Base-by-base conservation (phyloP, 192 early-diverging fungal genomes). In the Cetraspora pellucida region DNA sequence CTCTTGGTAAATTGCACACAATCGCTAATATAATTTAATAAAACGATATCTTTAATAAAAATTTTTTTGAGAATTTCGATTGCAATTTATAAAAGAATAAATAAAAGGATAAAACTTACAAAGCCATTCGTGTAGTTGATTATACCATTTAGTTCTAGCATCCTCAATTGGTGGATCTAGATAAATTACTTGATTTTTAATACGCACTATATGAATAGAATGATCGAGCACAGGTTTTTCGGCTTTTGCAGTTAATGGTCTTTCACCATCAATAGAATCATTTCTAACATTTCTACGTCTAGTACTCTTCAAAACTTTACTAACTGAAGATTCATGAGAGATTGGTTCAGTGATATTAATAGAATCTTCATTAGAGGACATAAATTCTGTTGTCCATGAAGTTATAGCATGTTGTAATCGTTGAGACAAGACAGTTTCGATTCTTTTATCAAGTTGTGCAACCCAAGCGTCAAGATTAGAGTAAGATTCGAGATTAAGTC, bases 121-220 rank as follows among this genome's bases (percentile, higher is more conserved):
- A 55, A 99, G 87, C 95, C 98, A 99, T 4, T 90, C 85, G 67
- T 99, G 98, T 30, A 99, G 88, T 84, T 96, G 92, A 60, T 81
- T 81, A 79, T 93, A 95, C 94, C 95, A 98, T 45, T 90, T 88
- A 11, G 89, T 90, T 25, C 97, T 91, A 0, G 98, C 97, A 70
- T 94, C 87, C 82, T 99, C 97, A 28, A 99, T 85, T 44, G 98
- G 96, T 49, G 98, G 98, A 69, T 97, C 92, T 30, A 99, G 82
- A 79, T 90, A 97, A 92, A 99, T 97, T 77, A 94, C 89, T 84
- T 98, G 97, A 88, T 99, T 96, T 74, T 88, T 88, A 79, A 98
- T 91, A 37, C 90, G 87, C 71, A 98, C 86, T 82, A 97, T 94
- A 70, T 97, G 95, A 13, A 96, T 87, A 47, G 94, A 83, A 9